phyloP scores from a whole-genome alignment of 164 flowering plant genomes.

The Vitis riparia region DNA sequence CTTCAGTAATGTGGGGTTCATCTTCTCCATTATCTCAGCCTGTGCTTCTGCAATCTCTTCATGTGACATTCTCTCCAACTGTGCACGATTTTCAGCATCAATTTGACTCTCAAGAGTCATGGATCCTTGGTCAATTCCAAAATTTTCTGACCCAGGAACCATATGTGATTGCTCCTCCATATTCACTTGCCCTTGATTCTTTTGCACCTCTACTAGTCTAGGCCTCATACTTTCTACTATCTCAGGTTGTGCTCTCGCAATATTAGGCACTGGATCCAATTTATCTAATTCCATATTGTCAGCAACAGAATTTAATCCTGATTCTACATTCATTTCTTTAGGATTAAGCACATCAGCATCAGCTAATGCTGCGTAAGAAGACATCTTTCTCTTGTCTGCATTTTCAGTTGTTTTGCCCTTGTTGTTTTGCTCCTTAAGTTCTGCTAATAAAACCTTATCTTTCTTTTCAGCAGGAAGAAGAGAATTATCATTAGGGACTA shows the following conservation, averaged over 20 bases:
- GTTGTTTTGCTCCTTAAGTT: conserved; percentile 10
- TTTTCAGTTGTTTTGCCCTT: conserved; percentile 12
- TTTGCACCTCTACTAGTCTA: background rate
- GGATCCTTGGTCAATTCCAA: conserved; percentile 22
- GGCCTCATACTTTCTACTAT: conserved; percentile 2
- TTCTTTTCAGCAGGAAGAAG: conserved; percentile 10
- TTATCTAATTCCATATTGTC: conserved; percentile 21
- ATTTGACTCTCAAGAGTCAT: conserved; percentile 61
- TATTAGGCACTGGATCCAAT: conserved; percentile 7
- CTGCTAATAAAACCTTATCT: background rate
- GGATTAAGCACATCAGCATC: conserved; percentile 2
- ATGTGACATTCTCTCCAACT: conserved; percentile 61
- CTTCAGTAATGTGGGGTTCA: conserved; percentile 57
- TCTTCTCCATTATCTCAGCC: conserved; percentile 72
- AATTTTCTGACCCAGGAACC: conserved; percentile 2
- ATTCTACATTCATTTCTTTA: conserved; percentile 11
- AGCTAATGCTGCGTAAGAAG: background rate
- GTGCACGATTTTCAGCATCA: conserved; percentile 79
- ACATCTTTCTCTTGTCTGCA: conserved; percentile 3
- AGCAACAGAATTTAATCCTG: conserved; percentile 6
- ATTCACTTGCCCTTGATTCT: background rate
- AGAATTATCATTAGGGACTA: conserved; percentile 23
- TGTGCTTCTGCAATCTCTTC: conserved; percentile 83
- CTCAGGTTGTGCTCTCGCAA: background rate
- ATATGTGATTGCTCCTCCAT: background rate